Base-by-base conservation (phyloP, 768 basidiomycete species). In the Mrakia frigida region DNA sequence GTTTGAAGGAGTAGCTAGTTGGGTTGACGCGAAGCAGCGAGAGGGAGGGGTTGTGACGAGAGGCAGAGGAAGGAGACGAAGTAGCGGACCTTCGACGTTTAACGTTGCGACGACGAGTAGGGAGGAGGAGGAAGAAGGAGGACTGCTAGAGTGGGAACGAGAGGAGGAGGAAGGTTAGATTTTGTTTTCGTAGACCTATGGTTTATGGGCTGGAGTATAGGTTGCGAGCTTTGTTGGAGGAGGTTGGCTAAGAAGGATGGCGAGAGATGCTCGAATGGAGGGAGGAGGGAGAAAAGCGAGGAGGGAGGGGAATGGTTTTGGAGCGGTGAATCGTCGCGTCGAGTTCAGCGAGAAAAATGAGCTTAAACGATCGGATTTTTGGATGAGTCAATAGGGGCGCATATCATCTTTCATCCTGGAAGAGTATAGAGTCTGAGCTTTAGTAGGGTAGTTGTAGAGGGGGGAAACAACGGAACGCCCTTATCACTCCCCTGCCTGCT, bases 1-100 rank as follows among this genome's bases (percentile, higher is more conserved):
- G 18, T 71, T 73, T 28, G 76, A 73, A 37, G 60, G 50, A 7
- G 74, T 70, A 13, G 50, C 33, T 4, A 33, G 67, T 18, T 75
- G 74, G 74, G 67, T 72, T 10, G 39, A 6, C 31, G 28, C 18
- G 75, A 70, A 31, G 70, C 28, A 41, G 11, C 2, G 59, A 10
- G 60, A 28, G 37, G 37, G 37, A 1, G n/a, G 23, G 6, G 39
- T 33, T 2, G 46, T 50, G 13, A 50, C 46, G 43, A 6, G 31
- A 25, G 41, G 13, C 39, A 53, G 52, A 16, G 46, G 73, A 31
- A 74, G 59, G 21, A 68, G 65, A 41, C 16, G 37, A 3, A 53
- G 33, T 50, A 53, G 52, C 53, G 63, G 60, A 0, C 56, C 56
- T 25, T 50, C 46, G 6, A 41, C 5, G 6, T 41, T 50, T n/a